Evolutionary conservation across 1,139 yeast genomes (phyloP).

Genomic region (Dujonia santamariae): DNA sequence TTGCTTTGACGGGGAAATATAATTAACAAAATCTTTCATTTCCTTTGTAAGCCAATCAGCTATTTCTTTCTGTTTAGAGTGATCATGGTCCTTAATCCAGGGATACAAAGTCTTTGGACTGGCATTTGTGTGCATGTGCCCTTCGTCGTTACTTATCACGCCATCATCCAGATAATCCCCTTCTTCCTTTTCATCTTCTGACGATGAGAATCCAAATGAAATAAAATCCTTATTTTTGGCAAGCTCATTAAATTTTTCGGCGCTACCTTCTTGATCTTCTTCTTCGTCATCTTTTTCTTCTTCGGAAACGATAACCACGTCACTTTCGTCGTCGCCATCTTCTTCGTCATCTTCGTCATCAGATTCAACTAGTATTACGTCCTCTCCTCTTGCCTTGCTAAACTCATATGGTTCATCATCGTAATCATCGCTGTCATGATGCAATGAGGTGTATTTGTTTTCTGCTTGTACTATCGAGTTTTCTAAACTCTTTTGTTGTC

Average conservation of each 20-base stretch:
- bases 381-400: constrained; percentile 14
- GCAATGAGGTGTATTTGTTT: constrained; percentile 20
- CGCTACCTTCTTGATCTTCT: not conserved
- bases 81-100: constrained; percentile 78
- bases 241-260: constrained; percentile 26
- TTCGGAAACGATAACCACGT: constrained; percentile 37
- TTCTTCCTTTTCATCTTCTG: constrained; percentile 37
- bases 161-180: constrained; percentile 35
- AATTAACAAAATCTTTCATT: constrained; percentile 80
- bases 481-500: constrained; percentile 11
- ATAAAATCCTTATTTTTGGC: constrained; percentile 57
- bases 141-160: constrained; percentile 35
- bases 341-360: constrained; percentile 15
- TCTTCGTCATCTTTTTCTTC: constrained; percentile 19
- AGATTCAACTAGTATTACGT: constrained; percentile 24
- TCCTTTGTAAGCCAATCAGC: constrained; percentile 89
- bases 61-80: constrained; percentile 68
- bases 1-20: constrained; percentile 78
- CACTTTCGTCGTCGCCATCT: constrained; percentile 19
- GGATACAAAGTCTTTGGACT: constrained; percentile 53
- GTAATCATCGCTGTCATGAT: constrained; percentile 23
- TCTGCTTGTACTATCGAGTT: constrained; percentile 11
- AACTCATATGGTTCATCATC: constrained; percentile 14
- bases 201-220: constrained; percentile 53
- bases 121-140: constrained; percentile 15